These are phyloP conservation scores for Dactylellina sp. DNA, from an alignment of 2,329 filamentous ascomycete species.

Conservation along the genomic window DNA sequence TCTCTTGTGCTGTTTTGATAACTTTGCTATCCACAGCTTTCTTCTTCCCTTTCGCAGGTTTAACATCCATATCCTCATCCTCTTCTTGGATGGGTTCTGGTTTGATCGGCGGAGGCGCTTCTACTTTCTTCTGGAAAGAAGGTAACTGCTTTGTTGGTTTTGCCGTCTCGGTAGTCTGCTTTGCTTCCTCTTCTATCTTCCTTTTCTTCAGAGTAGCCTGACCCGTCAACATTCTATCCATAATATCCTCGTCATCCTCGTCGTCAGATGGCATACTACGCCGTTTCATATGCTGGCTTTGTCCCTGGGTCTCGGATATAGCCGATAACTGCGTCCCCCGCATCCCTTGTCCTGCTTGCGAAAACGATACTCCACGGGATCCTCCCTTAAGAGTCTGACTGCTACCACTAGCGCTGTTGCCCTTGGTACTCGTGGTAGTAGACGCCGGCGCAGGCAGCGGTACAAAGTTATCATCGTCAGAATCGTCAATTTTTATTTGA, in stretches of 20 bases:
- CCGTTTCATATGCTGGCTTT: constrained; percentile 30
- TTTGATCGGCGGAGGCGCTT: constrained; percentile 26
- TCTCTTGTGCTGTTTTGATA: constrained; percentile 73
- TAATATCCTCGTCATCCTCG: constrained; percentile 67
- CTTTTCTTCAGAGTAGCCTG: constrained; percentile 83
- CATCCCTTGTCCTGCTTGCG: constrained; percentile 18
- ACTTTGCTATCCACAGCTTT: constrained; percentile 66
- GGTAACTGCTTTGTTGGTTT: constrained; percentile 42
- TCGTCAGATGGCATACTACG: constrained; percentile 58
- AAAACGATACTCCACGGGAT: constrained; percentile 61
- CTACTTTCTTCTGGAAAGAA: constrained; percentile 27
- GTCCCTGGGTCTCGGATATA: constrained; percentile 37
- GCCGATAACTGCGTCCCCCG: constrained; percentile 31
- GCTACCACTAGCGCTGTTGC: neutral
- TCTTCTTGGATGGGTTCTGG: constrained; percentile 34
- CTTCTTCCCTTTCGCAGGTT: constrained; percentile 66
- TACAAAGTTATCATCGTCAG: constrained; percentile 51
- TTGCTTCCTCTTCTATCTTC: constrained; percentile 71
- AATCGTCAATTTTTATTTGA: constrained; percentile 53
- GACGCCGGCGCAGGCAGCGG: constrained; percentile 40
- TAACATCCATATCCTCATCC: constrained; percentile 53
- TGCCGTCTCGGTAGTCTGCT: constrained; percentile 3
- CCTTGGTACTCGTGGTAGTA: neutral
- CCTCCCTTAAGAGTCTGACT: constrained; percentile 6
- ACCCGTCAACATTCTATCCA: constrained; percentile 80